Conservation (phyloP, 768 basidiomycete species). For the Mycena alexandri region DNA sequence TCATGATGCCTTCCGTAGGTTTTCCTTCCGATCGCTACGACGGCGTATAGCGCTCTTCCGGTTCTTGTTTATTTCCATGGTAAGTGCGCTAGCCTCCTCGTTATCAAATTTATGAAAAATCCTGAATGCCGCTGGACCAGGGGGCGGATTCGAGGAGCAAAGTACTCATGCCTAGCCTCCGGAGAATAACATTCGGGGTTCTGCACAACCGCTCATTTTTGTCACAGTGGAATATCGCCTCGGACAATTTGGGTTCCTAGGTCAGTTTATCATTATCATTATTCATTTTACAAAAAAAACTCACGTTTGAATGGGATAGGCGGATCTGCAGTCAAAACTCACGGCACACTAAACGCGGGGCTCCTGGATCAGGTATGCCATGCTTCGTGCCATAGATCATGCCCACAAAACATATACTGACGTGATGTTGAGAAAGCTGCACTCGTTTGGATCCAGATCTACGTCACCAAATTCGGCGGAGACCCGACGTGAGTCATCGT, state of each 20-base stretch:
- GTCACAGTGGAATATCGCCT: slow-evolving; percentile 58
- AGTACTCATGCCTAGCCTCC: too few species aligned
- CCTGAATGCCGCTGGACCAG: too few species aligned
- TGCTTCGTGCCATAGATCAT: too few species aligned
- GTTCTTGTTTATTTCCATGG: slow-evolving; percentile 61
- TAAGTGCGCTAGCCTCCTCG: too few species aligned
- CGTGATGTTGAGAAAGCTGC: slow-evolving; percentile 51
- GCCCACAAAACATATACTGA: too few species aligned
- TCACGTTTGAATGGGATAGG: too few species aligned
- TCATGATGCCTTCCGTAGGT: slow-evolving; percentile 49
- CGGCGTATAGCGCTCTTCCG: slow-evolving; percentile 43
- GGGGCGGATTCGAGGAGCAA: too few species aligned
- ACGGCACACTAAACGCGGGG: slow-evolving; percentile 54
- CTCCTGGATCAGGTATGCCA: slow-evolving; percentile 45
- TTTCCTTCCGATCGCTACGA: slow-evolving; percentile 47
- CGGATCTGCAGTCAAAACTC: slow-evolving; percentile 46
- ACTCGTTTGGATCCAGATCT: slow-evolving; percentile 55
- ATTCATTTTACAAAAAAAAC: too few species aligned
- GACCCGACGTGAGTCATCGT: slow-evolving; percentile 38
- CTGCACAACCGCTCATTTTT: slow-evolving; percentile 52
- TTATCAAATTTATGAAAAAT: too few species aligned
- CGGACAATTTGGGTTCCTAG: slow-evolving; percentile 57
- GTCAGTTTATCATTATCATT: slow-evolving; percentile 42
- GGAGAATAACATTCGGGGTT: slow-evolving; percentile 48
- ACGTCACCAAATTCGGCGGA: slow-evolving; percentile 54